Evolutionary conservation across 2,329 filamentous ascomycete species (phyloP).

Genomic region (Sarocladiaceae sp.): DNA sequence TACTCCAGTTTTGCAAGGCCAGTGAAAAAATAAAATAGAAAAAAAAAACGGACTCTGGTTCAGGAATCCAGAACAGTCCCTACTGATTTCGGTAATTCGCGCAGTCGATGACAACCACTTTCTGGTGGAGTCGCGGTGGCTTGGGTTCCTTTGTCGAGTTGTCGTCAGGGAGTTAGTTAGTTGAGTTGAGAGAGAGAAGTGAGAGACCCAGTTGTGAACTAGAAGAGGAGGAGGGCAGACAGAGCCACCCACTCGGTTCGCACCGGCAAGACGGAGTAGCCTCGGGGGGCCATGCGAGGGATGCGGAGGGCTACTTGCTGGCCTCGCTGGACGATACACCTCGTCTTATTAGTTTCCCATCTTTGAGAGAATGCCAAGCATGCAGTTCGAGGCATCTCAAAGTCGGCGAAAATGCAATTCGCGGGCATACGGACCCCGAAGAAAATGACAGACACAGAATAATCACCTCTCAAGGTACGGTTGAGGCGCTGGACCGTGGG

Average conservation of each 20-base stretch:
- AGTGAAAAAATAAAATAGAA: too few relatives aligned
- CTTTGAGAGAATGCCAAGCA: conserved; percentile 1
- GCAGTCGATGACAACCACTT: conserved; percentile 5
- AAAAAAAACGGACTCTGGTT: too few relatives aligned
- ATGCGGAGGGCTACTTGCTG: neutral
- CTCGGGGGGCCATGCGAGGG: neutral
- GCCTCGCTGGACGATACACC: neutral
- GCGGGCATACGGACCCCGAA: neutral
- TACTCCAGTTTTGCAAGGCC: too few relatives aligned
- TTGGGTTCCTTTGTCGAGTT: neutral
- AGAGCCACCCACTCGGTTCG: too few relatives aligned
- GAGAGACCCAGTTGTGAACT: too few relatives aligned
- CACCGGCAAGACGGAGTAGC: too few relatives aligned
- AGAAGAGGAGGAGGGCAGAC: too few relatives aligned
- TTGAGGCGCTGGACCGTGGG: neutral
- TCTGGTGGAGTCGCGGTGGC: neutral
- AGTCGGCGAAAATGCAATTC: conserved; percentile 4
- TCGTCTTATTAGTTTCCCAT: neutral
- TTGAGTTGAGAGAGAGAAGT: too few relatives aligned
- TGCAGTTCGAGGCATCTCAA: conserved; percentile 1
- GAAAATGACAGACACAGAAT: neutral
- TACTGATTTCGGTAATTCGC: conserved; percentile 7
- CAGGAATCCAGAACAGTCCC: too few relatives aligned
- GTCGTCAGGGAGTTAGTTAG: too few relatives aligned
- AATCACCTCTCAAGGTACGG: neutral